Evolutionary conservation across 257 asterid species (phyloP).

Genomic region (Solanum bukasovii): DNA sequence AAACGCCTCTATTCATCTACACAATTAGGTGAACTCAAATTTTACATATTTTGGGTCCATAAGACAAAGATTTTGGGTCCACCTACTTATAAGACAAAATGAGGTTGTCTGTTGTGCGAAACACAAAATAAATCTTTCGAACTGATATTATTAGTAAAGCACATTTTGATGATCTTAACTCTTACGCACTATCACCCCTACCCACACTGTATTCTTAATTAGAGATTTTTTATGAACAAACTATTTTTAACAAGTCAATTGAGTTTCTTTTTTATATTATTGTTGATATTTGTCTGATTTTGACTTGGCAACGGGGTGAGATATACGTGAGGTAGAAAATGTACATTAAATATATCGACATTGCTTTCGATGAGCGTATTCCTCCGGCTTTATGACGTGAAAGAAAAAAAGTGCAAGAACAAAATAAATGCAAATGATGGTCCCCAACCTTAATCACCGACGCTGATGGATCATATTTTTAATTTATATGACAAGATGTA

Average conservation of each 20-base stretch:
- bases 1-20: no score
- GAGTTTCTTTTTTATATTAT: not conserved
- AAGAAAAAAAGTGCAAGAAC: not conserved
- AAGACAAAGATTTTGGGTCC: no score
- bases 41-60: no score
- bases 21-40: not conserved
- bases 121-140: not conserved
- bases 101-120: not conserved
- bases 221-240: not conserved
- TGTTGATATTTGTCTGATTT: not conserved
- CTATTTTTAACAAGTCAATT: not conserved
- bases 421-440: not conserved
- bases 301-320: no score
- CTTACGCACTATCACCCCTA: not conserved
- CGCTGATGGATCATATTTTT: not conserved
- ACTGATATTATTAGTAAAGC: not conserved
- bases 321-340: no score
- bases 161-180: not conserved
- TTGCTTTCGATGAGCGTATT: no score
- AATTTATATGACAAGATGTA: not conserved
- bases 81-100: not conserved
- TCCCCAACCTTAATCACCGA: not conserved
- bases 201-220: no score
- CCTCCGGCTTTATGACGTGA: not conserved
- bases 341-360: no score